These are phyloP conservation scores for Penicillium aurantiogriseum DNA, from an alignment of 2,329 filamentous ascomycete genomes.

Conservation along the genomic window DNA sequence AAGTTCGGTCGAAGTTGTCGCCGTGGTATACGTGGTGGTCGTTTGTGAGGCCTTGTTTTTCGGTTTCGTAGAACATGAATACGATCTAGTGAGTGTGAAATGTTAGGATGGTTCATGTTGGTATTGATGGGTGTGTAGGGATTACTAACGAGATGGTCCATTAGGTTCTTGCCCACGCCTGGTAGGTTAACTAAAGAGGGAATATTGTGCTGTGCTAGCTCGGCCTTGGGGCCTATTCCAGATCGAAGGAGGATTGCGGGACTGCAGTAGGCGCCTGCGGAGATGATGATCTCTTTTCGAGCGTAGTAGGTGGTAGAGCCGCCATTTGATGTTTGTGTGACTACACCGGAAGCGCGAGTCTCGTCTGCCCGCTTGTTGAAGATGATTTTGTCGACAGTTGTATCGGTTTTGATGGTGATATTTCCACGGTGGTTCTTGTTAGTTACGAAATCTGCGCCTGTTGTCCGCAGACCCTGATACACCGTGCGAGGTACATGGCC, in stretches of 20 bases:
- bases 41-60: conserved; percentile 52
- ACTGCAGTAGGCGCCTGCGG: conserved; percentile 52
- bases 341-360: conserved; percentile 43
- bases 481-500: conserved; percentile 57
- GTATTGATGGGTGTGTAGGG: not conserved
- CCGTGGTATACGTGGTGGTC: conserved; percentile 59
- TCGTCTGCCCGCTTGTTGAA: conserved; percentile 40
- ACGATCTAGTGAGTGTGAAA: conserved; percentile 47
- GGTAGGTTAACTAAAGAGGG: conserved; percentile 46
- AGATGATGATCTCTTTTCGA: conserved; percentile 49
- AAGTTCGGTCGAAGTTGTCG: conserved; percentile 51
- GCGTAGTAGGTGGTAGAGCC: conserved; percentile 39
- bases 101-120: conserved; percentile 6
- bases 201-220: conserved; percentile 47
- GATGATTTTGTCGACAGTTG: conserved; percentile 54
- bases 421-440: conserved; percentile 47
- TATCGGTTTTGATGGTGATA: conserved; percentile 50
- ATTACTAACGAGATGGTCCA: conserved; percentile 50
- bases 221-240: conserved; percentile 50
- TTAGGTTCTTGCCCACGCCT: conserved; percentile 55
- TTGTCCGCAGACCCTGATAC: conserved; percentile 53
- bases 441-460: conserved; percentile 54
- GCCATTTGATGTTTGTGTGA: conserved; percentile 32
- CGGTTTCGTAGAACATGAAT: conserved; percentile 62
- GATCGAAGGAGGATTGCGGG: conserved; percentile 55